Conservation (phyloP, 345 rosid genomes). For the Geranium brycei region DNA sequence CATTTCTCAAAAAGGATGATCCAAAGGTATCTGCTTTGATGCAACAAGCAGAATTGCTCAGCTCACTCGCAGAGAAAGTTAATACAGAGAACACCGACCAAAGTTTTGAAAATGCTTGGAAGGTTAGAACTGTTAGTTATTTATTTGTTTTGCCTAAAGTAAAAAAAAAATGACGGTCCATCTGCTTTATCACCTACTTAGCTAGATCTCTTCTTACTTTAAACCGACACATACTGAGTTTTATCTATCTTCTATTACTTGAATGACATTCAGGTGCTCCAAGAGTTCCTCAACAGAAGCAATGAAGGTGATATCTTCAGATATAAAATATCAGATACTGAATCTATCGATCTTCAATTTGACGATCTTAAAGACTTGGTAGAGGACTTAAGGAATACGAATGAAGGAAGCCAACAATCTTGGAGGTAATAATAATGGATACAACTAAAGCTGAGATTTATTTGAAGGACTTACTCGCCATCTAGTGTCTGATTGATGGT, state of each 20-base stretch:
- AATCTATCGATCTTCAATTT: slow-evolving; percentile 37
- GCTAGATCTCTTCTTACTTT: neutral
- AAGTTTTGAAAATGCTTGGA: slow-evolving; percentile 92
- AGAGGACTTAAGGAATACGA: slow-evolving; percentile 47
- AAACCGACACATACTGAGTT: too few species aligned
- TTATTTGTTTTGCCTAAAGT: too few species aligned
- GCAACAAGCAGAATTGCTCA: slow-evolving; percentile 89
- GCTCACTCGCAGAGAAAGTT: slow-evolving; percentile 67
- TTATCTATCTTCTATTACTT: slow-evolving; percentile 6
- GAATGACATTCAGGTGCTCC: slow-evolving; percentile 47
- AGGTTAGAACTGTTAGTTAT: slow-evolving; percentile 29
- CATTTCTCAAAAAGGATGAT: slow-evolving; percentile 65
- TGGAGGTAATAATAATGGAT: slow-evolving; percentile 48
- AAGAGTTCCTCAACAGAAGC: slow-evolving; percentile 56
- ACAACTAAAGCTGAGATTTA: neutral
- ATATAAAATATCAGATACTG: slow-evolving; percentile 31
- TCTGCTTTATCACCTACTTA: neutral
- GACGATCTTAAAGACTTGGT: slow-evolving; percentile 61
- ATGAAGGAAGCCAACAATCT: slow-evolving; percentile 49
- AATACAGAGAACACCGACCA: slow-evolving; percentile 60
- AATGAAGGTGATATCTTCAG: slow-evolving; percentile 47
- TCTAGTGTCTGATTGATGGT: slow-evolving; percentile 10
- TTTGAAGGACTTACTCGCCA: slow-evolving; percentile 6
- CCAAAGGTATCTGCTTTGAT: slow-evolving; percentile 63
- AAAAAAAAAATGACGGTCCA: neutral